Percentiles rank a stretch among this genome's conserved stretches.
Evolutionary conservation across 495 filamentous ascomycete species (phyloP).

Genomic region (Penicillium turbatum): DNA sequence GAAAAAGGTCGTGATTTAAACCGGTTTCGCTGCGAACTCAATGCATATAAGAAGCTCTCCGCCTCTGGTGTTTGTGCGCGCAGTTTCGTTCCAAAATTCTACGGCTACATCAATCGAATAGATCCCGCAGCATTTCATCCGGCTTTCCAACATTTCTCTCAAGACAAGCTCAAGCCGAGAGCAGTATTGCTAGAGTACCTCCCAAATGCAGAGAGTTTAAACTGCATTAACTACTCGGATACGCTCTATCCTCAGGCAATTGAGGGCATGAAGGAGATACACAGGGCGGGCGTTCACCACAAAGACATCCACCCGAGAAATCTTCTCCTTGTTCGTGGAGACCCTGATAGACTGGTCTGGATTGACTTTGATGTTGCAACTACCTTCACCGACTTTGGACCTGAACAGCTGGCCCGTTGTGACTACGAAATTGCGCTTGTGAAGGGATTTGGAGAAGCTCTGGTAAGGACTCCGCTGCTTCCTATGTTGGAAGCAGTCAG

Average conservation of each 20-base stretch:
- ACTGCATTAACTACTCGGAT: constrained; percentile 27
- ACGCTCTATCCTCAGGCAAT: constrained; percentile 13
- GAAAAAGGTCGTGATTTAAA: constrained; percentile 22
- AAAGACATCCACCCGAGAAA: constrained; percentile 24
- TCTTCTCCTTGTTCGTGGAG: constrained; percentile 18
- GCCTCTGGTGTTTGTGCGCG: constrained; percentile 15
- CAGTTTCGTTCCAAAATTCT: constrained; percentile 19
- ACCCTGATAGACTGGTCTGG: constrained; percentile 17
- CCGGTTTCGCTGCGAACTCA: constrained; percentile 22
- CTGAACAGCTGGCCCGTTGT: constrained; percentile 9
- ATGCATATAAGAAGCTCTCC: constrained; percentile 23
- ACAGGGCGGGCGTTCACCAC: constrained; percentile 10
- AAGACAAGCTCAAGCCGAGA: constrained; percentile 9
- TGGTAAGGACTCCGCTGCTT: background rate
- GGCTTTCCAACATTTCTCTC: constrained; percentile 11
- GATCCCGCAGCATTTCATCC: constrained; percentile 21
- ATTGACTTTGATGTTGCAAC: constrained; percentile 29
- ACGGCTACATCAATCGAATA: constrained; percentile 21
- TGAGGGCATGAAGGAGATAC: constrained; percentile 20
- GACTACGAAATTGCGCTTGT: constrained; percentile 18
- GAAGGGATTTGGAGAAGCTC: background rate
- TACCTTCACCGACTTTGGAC: constrained; percentile 16
- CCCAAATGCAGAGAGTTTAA: constrained; percentile 15
- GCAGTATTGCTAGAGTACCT: constrained; percentile 24
- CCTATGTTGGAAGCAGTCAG: constrained; percentile 1